phyloP scores from a whole-genome alignment of 805 yeast genomes.

The Wickerhamiella kazuoi region DNA sequence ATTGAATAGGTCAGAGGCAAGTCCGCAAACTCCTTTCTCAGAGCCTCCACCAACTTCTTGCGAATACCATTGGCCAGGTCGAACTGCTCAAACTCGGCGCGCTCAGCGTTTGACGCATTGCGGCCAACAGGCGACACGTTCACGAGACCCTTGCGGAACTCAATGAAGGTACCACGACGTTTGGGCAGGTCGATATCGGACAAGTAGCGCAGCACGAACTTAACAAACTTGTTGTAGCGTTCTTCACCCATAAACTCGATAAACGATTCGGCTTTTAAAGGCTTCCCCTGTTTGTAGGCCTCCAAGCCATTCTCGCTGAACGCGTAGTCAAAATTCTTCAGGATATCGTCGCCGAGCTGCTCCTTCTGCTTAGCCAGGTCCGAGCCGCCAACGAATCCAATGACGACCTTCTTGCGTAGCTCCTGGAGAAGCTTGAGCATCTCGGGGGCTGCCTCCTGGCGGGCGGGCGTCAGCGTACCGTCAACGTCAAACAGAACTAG shows the following conservation, averaged over 20 bases:
- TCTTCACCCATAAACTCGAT: conserved; percentile 92
- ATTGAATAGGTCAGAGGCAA: conserved; percentile 83
- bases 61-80: conserved; percentile 72
- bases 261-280: conserved; percentile 84
- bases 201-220: conserved; percentile 71
- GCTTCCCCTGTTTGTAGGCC: conserved; percentile 81
- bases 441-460: conserved; percentile 47
- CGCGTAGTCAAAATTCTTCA: conserved; percentile 79
- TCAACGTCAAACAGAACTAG: conserved; percentile 93
- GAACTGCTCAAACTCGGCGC: conserved; percentile 76
- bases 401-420: conserved; percentile 77
- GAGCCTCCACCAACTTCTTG: conserved; percentile 66
- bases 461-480: conserved; percentile 96
- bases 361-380: conserved; percentile 89
- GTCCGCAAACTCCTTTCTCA: conserved; percentile 69
- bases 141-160: conserved; percentile 98
- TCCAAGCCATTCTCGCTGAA: conserved; percentile 96
- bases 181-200: conserved; percentile 77
- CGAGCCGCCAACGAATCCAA: conserved; percentile 97
- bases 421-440: conserved; percentile 52
- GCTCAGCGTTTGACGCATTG: conserved; percentile 87
- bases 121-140: conserved; percentile 97
- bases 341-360: conserved; percentile 70
- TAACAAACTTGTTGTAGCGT: conserved; percentile 74
- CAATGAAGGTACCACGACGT: conserved; percentile 97